Evolutionary conservation across 352 stramenopile species (phyloP).

Genomic region (Pythium guiyangense): DNA sequence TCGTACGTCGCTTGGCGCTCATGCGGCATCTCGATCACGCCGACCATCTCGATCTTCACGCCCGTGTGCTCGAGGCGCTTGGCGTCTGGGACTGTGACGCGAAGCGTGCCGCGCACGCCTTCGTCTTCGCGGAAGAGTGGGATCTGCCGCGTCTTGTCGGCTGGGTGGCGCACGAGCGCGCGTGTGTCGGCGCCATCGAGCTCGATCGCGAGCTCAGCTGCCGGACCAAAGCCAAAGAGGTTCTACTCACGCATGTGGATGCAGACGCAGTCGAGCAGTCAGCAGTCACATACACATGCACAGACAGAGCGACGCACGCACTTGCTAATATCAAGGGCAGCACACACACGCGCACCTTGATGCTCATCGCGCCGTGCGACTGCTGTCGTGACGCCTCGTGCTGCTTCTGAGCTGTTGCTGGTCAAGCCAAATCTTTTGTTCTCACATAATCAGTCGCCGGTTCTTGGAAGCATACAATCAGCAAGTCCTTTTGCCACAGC

Average conservation of each 20-base stretch:
- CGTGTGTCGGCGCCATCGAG: constrained; percentile 12
- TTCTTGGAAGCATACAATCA: too few relatives aligned
- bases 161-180: constrained; percentile 14
- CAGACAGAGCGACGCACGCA: too few relatives aligned
- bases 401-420: too few relatives aligned
- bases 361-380: constrained; percentile 3
- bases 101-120: constrained; percentile 57
- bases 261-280: neutral
- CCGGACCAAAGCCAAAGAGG: constrained; percentile 16
- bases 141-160: constrained; percentile 29
- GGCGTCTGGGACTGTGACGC: constrained; percentile 69
- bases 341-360: constrained; percentile 6
- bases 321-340: too few relatives aligned
- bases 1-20: constrained; percentile 85
- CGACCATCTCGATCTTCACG: constrained; percentile 95
- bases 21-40: constrained; percentile 88
- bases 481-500: too few relatives aligned
- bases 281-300: neutral
- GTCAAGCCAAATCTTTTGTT: constrained; percentile 6
- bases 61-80: constrained; percentile 96
- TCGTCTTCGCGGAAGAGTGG: constrained; percentile 55
- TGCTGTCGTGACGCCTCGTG: neutral
- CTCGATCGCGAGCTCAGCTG: constrained; percentile 12
- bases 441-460: too few relatives aligned
- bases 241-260: neutral